phyloP scores from a whole-genome alignment of 1,284 basidiomycete genomes.

The Boletus calvinii region DNA sequence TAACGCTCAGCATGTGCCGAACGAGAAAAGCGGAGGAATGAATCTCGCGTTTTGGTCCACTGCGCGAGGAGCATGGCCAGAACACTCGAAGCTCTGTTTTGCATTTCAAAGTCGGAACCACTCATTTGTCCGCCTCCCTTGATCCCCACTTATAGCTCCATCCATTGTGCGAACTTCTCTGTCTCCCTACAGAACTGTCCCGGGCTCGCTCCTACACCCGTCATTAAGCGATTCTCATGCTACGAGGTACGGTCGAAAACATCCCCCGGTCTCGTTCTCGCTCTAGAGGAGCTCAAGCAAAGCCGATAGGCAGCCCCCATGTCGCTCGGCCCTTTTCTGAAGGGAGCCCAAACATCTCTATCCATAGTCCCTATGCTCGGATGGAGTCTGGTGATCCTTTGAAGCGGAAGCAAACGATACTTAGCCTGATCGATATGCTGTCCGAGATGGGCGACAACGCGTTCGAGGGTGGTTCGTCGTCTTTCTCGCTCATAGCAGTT shows the following conservation, averaged over 20 bases:
- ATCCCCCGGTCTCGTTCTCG: slow-evolving; percentile 31
- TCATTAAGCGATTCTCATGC: slow-evolving; percentile 31
- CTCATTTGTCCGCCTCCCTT: slow-evolving; percentile 27
- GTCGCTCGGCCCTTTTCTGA: slow-evolving; percentile 35
- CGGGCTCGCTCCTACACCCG: slow-evolving; percentile 19
- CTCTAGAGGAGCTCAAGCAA: slow-evolving; percentile 29
- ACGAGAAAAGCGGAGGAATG: slow-evolving; percentile 35
- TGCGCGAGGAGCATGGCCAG: slow-evolving; percentile 39
- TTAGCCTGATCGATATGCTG: slow-evolving; percentile 61
- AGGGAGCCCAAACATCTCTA: slow-evolving; percentile 27
- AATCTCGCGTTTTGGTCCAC: slow-evolving; percentile 37
- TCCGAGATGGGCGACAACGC: slow-evolving; percentile 58
- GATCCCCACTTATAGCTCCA: slow-evolving; percentile 33
- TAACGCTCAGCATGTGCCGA: slow-evolving; percentile 34
- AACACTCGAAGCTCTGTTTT: slow-evolving; percentile 35
- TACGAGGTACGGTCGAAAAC: slow-evolving; percentile 34
- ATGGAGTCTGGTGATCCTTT: slow-evolving; percentile 30
- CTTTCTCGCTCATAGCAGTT: not conserved
- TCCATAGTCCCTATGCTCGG: slow-evolving; percentile 33
- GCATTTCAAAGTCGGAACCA: slow-evolving; percentile 37
- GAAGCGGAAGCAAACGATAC: slow-evolving; percentile 58
- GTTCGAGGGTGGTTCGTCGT: slow-evolving; percentile 42
- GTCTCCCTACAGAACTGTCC: slow-evolving; percentile 24
- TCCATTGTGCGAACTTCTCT: slow-evolving; percentile 20
- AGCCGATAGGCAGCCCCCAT: slow-evolving; percentile 25